A percentile compares a stretch with the other conserved stretches of the same genome.
Evolutionary conservation across 1,284 basidiomycete species (phyloP).

Genomic region (Xerocomus amazonicus): DNA sequence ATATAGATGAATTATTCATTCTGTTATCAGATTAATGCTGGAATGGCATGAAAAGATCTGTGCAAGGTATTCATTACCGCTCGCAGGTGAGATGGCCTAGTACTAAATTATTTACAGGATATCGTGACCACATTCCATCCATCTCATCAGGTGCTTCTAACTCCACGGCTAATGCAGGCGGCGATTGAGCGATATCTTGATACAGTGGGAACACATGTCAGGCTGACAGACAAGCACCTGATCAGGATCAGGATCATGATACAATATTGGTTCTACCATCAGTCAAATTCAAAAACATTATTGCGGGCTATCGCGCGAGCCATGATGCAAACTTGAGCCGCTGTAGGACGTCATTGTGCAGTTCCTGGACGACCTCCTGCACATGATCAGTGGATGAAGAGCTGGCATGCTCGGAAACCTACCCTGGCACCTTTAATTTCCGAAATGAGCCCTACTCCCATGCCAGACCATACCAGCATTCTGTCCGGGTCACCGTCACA

Average conservation of each 20-base stretch:
- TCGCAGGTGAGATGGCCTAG: conserved; percentile 5
- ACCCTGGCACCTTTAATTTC: conserved; percentile 58
- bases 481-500: conserved; percentile 45
- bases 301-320: conserved; percentile 19
- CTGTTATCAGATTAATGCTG: conserved; percentile 2
- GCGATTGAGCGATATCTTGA: conserved; percentile 14
- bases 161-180: conserved; percentile 5
- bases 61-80: conserved; percentile 18
- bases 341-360: conserved; percentile 42
- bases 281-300: conserved; percentile 23
- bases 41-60: neutral
- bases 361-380: conserved; percentile 49
- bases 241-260: conserved; percentile 3
- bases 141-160: conserved; percentile 1
- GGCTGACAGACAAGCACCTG: neutral
- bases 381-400: conserved; percentile 7
- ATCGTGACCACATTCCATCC: conserved; percentile 11
- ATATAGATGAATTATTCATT: conserved; percentile 5
- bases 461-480: conserved; percentile 67
- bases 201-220: conserved; percentile 20
- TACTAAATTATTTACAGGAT: conserved; percentile 12
- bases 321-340: conserved; percentile 31
- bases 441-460: conserved; percentile 58
- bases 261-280: conserved; percentile 10
- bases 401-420: conserved; percentile 17